Percentiles rank a stretch among this genome's conserved stretches.
phyloP scores from a whole-genome alignment of 371 early-diverging fungal genomes.

The Dinochytrium kinnereticum region DNA sequence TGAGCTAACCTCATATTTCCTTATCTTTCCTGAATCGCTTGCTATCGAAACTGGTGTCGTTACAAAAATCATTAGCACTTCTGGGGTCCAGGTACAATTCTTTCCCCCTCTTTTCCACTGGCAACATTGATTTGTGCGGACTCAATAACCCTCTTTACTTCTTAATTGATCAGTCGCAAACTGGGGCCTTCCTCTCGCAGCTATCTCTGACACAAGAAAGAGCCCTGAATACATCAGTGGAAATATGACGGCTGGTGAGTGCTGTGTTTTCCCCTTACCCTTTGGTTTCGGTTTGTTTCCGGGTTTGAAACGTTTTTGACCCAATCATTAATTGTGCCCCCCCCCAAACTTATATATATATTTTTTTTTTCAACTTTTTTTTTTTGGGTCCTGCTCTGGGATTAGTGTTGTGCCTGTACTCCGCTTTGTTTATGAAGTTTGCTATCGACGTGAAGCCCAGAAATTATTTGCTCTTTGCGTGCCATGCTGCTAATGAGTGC shows the following conservation, averaged over 20 bases:
- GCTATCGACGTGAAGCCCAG: conserved; percentile 91
- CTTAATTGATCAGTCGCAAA: conserved; percentile 74
- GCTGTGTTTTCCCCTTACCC: background rate
- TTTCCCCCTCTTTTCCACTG: too few species aligned
- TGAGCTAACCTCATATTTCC: too few species aligned
- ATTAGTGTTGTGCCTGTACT: conserved; percentile 69
- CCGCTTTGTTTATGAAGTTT: conserved; percentile 93
- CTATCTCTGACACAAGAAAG: conserved; percentile 91
- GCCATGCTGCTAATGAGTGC: conserved; percentile 89
- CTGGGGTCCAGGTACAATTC: conserved; percentile 80
- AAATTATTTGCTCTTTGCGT: conserved; percentile 90
- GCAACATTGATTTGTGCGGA: too few species aligned
- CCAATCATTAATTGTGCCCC: too few species aligned
- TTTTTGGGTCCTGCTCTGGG: too few species aligned
- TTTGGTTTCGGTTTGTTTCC: too few species aligned
- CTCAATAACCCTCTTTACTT: conserved; percentile 25
- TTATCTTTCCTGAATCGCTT: too few species aligned
- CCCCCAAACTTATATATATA: too few species aligned
- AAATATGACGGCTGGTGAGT: conserved; percentile 87
- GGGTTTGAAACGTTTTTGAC: too few species aligned
- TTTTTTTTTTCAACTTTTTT: too few species aligned
- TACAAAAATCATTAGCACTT: too few species aligned
- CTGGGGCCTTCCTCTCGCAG: conserved; percentile 96
- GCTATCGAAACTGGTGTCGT: too few species aligned
- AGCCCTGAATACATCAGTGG: conserved; percentile 92